Percentiles rank a stretch among this genome's conserved stretches.
Conservation (phyloP, 1,284 basidiomycete species). For the Grifola frondosa region DNA sequence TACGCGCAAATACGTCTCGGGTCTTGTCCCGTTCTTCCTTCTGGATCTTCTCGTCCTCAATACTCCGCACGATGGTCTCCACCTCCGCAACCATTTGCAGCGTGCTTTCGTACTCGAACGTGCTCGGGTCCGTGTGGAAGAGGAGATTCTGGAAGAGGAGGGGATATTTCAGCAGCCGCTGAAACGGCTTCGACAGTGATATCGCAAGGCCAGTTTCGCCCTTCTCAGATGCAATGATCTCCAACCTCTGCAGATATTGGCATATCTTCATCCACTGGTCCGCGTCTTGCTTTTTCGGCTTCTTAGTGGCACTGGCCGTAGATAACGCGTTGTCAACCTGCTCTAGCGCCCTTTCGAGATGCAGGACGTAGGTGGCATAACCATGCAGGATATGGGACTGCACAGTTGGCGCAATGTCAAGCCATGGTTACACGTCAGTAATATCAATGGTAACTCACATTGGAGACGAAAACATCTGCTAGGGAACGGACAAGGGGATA, state of each 20-base stretch:
- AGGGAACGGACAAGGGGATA: constrained; percentile 89
- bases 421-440: constrained; percentile 4
- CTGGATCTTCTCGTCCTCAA: constrained; percentile 96
- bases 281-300: constrained; percentile 76
- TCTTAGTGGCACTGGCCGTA: constrained; percentile 60
- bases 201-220: constrained; percentile 94
- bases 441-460: constrained; percentile 62
- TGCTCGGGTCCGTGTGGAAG: constrained; percentile 94
- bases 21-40: constrained; percentile 95
- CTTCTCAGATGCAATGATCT: constrained; percentile 77
- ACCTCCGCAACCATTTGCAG: constrained; percentile 96
- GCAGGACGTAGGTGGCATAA: constrained; percentile 89
- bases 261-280: constrained; percentile 77
- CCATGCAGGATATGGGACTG: constrained; percentile 91
- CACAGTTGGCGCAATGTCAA: background rate
- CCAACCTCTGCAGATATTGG: constrained; percentile 70
- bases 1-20: constrained; percentile 91
- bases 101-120: constrained; percentile 95
- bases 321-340: constrained; percentile 83
- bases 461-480: constrained; percentile 90
- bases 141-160: constrained; percentile 97
- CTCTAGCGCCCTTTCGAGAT: constrained; percentile 85
- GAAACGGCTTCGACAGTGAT: constrained; percentile 95
- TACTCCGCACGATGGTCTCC: constrained; percentile 91
- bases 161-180: constrained; percentile 94